Percentiles rank a stretch among this genome's conserved stretches.
These are phyloP conservation scores for Volvox carteri DNA, from an alignment of 163 green algal species.

Conservation along the genomic window DNA sequence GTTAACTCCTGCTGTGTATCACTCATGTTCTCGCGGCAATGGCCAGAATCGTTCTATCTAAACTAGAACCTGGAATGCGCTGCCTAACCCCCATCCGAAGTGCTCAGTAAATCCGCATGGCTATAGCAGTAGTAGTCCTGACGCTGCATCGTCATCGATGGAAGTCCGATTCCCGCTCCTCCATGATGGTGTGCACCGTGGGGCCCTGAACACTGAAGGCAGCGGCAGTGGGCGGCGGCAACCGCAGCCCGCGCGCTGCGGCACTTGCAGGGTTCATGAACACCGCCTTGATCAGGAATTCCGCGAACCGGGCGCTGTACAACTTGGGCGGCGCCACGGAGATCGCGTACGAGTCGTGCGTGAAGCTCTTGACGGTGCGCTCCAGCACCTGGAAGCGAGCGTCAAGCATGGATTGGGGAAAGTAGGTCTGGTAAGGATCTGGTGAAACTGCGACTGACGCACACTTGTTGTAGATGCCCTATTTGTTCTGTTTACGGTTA, in stretches of 20 bases:
- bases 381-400: constrained; percentile 78
- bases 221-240: neutral
- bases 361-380: constrained; percentile 82
- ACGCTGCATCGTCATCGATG: neutral
- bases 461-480: no score
- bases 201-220: neutral
- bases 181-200: constrained; percentile 27
- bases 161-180: constrained; percentile 3
- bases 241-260: neutral
- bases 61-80: no score
- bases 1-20: no score
- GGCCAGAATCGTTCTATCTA: no score
- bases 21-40: no score
- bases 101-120: no score
- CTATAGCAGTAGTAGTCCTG: no score
- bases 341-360: constrained; percentile 81
- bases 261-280: constrained; percentile 17
- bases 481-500: no score
- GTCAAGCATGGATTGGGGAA: neutral
- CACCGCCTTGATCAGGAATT: constrained; percentile 74
- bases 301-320: constrained; percentile 84
- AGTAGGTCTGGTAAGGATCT: no score
- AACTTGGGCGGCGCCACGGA: constrained; percentile 80
- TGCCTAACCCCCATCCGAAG: no score
- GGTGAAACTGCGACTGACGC: no score